Base-by-base conservation (phyloP, 495 filamentous ascomycete species). In the Penicillium canariense region DNA sequence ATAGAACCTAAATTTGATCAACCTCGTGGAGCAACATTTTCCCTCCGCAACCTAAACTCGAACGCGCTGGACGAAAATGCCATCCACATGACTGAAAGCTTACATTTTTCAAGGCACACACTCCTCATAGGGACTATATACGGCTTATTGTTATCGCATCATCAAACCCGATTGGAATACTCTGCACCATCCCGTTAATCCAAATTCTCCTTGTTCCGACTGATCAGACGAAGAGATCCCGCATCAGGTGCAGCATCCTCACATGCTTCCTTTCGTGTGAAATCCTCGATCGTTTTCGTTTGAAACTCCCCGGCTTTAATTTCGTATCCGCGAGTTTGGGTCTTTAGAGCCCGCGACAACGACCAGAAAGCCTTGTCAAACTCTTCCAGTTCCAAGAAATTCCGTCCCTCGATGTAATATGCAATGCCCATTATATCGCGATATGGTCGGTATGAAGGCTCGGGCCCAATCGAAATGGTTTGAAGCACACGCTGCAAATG, bases 291-390 rank as follows among this genome's bases (percentile, higher is more conserved):
- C 5, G 56, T 43, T 32, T 46, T 23, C 18, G 36, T 43, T 44
- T 66, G 63, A 26, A 52, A 52, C 3, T 57, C 23, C 20, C 59
- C 52, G 2, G 56, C 53, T 18, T 58, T 59, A 9, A 10, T 25
- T 26, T 55, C 32, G 18, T 67, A 67, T 30, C 55, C 59, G 9
- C 56, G 50, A 12, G 52, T 53, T 8, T 36, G 20, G n/a, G n/a
- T n/a, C n/a, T n/a, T n/a, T 9, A 62, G 45, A 4, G 62, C 56
- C 18, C 48, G 48, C 10, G 53, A 46, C 25, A 65, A 27, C 1
- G 45, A 54, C 44, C 40, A 52, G 31, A 60, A 60, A 15, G 65
- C 65, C 12, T 54, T 54, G 4, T 48, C 27, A 28, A 52, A 59
- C 7, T 52, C 10, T 25, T 50, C 50, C 12, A 52, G 15, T 28